A percentile compares a stretch with the other conserved stretches of the same genome.
These are phyloP conservation scores for Guadua angustifolia DNA, from an alignment of 176 grass and related monocot genomes.

Conservation along the genomic window DNA sequence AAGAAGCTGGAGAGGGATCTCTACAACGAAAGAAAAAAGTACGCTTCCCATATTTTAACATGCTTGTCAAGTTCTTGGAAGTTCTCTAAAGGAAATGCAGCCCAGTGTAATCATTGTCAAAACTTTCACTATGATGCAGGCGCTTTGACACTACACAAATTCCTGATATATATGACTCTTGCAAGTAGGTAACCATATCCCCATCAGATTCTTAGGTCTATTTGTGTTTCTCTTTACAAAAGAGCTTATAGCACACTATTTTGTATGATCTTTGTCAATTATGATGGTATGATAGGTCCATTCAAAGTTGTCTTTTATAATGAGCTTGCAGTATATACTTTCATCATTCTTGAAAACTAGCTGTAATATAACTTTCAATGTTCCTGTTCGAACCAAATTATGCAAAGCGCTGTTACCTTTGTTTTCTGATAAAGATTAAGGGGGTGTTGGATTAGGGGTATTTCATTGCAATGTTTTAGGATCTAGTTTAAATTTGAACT, in stretches of 20 bases:
- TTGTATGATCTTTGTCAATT: slow-evolving; percentile 14
- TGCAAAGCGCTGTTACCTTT: slow-evolving; percentile 12
- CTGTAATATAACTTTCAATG: background rate
- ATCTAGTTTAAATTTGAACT: no score
- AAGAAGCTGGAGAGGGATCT: slow-evolving; percentile 93
- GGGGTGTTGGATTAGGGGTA: no score
- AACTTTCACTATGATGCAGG: slow-evolving; percentile 58
- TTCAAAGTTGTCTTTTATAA: background rate
- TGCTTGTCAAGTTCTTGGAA: slow-evolving; percentile 26
- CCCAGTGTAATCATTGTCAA: slow-evolving; percentile 36
- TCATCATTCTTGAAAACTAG: slow-evolving; percentile 20
- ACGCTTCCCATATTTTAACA: slow-evolving; percentile 35
- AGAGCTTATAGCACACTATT: slow-evolving; percentile 24
- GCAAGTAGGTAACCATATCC: slow-evolving; percentile 77
- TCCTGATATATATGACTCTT: slow-evolving; percentile 96
- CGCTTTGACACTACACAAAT: slow-evolving; percentile 92
- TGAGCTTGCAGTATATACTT: background rate
- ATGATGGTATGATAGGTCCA: background rate
- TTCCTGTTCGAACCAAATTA: slow-evolving; percentile 31
- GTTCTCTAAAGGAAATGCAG: slow-evolving; percentile 26
- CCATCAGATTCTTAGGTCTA: slow-evolving; percentile 29
- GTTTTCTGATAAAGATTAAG: slow-evolving; percentile 23
- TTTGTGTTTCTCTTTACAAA: slow-evolving; percentile 25
- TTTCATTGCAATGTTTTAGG: no score
- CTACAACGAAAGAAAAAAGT: slow-evolving; percentile 96